phyloP scores from a whole-genome alignment of 345 rosid genomes.

The Dipteronia sinensis region DNA sequence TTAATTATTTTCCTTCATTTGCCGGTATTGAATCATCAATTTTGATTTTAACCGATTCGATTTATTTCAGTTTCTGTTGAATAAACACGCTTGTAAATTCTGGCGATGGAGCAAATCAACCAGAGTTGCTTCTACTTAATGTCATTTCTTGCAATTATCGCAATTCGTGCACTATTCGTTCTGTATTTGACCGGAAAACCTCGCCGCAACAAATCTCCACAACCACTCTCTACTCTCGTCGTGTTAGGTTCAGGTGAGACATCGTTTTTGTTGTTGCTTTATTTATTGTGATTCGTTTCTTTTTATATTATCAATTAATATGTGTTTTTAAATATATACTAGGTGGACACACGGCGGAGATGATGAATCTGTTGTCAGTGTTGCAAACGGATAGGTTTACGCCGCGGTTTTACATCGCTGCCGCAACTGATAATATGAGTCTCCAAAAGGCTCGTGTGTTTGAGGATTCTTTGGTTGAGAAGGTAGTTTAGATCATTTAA shows the following conservation, averaged over 20 bases:
- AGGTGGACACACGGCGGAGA: slow-evolving; percentile 99
- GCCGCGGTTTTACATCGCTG: slow-evolving; percentile 84
- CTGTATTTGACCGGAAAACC: slow-evolving; percentile 51
- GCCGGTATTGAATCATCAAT: neutral
- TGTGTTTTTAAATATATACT: neutral
- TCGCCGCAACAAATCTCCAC: slow-evolving; percentile 32
- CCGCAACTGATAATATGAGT: slow-evolving; percentile 94
- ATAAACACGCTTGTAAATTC: neutral
- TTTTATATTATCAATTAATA: neutral
- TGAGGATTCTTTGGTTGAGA: slow-evolving; percentile 55
- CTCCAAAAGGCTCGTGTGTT: slow-evolving; percentile 78
- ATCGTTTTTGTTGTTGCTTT: neutral
- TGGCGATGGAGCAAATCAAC: neutral
- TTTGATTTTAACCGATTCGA: neutral
- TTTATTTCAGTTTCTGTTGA: neutral
- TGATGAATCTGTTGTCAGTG: slow-evolving; percentile 72
- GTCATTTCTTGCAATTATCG: slow-evolving; percentile 17
- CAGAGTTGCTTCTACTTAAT: neutral
- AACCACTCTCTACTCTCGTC: slow-evolving; percentile 48
- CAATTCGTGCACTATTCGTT: slow-evolving; percentile 35
- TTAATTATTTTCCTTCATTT: neutral
- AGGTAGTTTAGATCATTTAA: slow-evolving; percentile 34
- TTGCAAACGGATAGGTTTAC: slow-evolving; percentile 58
- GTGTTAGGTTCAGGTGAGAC: slow-evolving; percentile 68
- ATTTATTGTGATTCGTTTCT: neutral